Base-by-base conservation (phyloP, 2,329 filamentous ascomycete genomes). In the Sporothrix euskadiensis region DNA sequence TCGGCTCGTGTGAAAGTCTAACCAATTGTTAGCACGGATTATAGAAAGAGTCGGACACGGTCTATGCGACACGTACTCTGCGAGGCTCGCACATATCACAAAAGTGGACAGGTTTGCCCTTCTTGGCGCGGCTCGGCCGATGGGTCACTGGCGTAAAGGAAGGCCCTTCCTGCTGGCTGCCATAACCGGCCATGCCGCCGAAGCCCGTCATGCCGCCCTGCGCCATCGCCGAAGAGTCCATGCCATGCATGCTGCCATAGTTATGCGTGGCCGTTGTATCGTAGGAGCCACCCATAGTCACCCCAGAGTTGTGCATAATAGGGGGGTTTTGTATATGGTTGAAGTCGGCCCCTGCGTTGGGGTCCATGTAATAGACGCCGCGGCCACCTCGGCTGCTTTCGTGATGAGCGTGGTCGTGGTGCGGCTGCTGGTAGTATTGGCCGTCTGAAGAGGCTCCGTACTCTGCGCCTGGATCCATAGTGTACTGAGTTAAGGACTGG, bases 11-110 rank as follows among this genome's bases (percentile, higher is more conserved):
- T 72, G 52, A 69, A 74, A 8, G 49, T 54, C 72, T 73, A 16
- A n/a, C 8, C 19, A 32, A 66, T 82, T 82, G 39, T 81, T 78
- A 71, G 78, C 19, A 41, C 1, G 2, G 44, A 22, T 4, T 16
- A n/a, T n/a, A 4, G 47, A 8, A 73, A 78, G 79, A 12, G 22
- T 2, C 26, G 79, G 77, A 69, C 74, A 77, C 72, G 12, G 14
- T 41, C 22, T 8, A 0, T 32, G 41, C 6, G 22, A 6, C 7
- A 75, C 75, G 4, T 35, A 76, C 75, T 47, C 70, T 73, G 26
- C 71, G 39, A 3, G 75, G 75, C 7, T 54, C 39, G 49, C 75
- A 76, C 6, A 69, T 35, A 8, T 75, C 71, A 49, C 75, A 76
- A 9, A 56, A 61, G 44, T 76, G 75, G 19, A 76, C 75, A 1